Evolutionary conservation across 768 basidiomycete species (phyloP).

Genomic region (Tylopilus rubrobrunneus): DNA sequence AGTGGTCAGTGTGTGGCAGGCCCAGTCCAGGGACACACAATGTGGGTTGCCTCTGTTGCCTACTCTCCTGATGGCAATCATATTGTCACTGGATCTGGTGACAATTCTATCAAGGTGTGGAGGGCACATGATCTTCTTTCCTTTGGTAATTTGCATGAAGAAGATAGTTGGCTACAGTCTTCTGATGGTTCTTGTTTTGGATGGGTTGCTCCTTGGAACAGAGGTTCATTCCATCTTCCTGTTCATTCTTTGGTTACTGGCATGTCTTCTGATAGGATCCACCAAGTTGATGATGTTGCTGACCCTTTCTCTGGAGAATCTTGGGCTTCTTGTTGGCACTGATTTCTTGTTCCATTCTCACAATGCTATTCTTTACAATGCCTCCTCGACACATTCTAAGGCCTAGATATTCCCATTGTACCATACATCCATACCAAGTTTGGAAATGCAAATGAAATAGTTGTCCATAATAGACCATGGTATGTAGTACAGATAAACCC

Average conservation of each 20-base stretch:
- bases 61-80: neutral
- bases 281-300: neutral
- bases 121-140: neutral
- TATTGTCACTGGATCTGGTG: neutral
- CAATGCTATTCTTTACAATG: too few relatives aligned
- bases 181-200: neutral
- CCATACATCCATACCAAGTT: too few relatives aligned
- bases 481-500: too few relatives aligned
- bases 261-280: neutral
- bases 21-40: neutral
- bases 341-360: neutral
- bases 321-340: slow-evolving; percentile 14
- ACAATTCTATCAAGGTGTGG: neutral
- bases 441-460: too few relatives aligned
- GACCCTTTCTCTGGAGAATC: slow-evolving; percentile 8
- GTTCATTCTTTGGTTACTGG: neutral
- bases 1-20: too few relatives aligned
- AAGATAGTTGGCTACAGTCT: neutral
- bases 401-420: too few relatives aligned
- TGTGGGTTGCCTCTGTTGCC: too few relatives aligned
- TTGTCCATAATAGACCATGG: too few relatives aligned
- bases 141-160: neutral
- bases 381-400: too few relatives aligned
- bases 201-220: neutral
- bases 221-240: neutral